These are phyloP conservation scores for Hibiscus syriacus DNA, from an alignment of 345 rosid species.

Conservation along the genomic window DNA sequence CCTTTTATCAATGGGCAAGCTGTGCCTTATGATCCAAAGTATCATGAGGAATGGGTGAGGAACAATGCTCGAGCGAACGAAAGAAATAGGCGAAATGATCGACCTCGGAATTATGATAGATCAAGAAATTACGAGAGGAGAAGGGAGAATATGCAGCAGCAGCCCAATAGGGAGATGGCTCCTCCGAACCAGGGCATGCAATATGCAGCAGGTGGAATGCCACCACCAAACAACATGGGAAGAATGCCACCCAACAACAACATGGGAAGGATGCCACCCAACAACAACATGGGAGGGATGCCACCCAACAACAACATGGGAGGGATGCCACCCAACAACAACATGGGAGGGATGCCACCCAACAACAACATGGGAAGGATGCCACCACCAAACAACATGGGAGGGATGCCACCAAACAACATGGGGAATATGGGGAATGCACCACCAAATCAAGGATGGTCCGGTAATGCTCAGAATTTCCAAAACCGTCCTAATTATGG, in stretches of 20 bases:
- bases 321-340: background rate
- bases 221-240: slow-evolving; percentile 25
- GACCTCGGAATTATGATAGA: slow-evolving; percentile 68
- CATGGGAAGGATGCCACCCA: slow-evolving; percentile 1
- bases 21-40: slow-evolving; percentile 93
- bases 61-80: slow-evolving; percentile 85
- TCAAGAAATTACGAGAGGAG: slow-evolving; percentile 87
- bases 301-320: background rate
- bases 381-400: slow-evolving; percentile 10
- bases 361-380: background rate
- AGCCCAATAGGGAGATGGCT: slow-evolving; percentile 10
- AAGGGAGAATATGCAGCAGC: slow-evolving; percentile 78
- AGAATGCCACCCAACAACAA: slow-evolving; percentile 17
- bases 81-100: slow-evolving; percentile 76
- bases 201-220: slow-evolving; percentile 22
- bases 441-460: slow-evolving; percentile 16
- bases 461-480: background rate
- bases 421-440: slow-evolving; percentile 2
- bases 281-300: background rate
- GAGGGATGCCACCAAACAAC: slow-evolving; percentile 9
- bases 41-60: slow-evolving; percentile 95
- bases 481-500: background rate
- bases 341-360: background rate
- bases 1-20: slow-evolving; percentile 94
- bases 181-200: slow-evolving; percentile 34